These are phyloP conservation scores for Crithidia fasciculata DNA, from an alignment of 208 protist species.

Conservation along the genomic window DNA sequence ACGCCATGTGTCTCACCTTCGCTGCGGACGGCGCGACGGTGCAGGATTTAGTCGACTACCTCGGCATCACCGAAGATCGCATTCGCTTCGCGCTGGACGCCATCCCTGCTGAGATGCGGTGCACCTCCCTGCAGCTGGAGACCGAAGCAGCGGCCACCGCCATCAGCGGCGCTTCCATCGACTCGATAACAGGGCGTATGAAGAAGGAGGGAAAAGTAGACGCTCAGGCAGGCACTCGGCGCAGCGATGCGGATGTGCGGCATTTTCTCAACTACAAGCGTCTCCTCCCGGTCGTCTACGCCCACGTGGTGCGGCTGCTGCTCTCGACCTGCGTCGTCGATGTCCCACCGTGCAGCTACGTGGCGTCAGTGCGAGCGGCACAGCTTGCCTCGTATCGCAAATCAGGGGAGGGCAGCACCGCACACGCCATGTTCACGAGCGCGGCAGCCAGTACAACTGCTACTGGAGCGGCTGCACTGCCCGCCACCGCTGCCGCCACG, in stretches of 20 bases:
- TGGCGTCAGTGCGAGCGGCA: constrained; percentile 23
- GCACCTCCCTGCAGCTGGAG: constrained; percentile 62
- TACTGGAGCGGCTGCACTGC: no score
- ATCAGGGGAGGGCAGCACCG: constrained; percentile 8
- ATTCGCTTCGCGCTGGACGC: constrained; percentile 54
- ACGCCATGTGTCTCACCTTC: constrained; percentile 79
- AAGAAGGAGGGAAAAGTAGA: not conserved
- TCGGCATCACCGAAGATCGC: constrained; percentile 58
- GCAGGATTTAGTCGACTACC: constrained; percentile 68
- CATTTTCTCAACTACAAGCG: constrained; percentile 86
- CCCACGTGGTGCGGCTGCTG: constrained; percentile 74
- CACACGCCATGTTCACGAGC: constrained; percentile 20
- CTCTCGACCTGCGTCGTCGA: constrained; percentile 53
- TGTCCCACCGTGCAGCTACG: constrained; percentile 31
- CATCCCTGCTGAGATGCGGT: constrained; percentile 71
- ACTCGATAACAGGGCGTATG: not conserved
- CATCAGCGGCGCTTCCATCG: not conserved
- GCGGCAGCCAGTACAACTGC: not conserved
- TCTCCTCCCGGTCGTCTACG: constrained; percentile 72
- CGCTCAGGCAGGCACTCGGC: not conserved
- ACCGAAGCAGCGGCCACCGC: constrained; percentile 9
- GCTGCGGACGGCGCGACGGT: constrained; percentile 68
- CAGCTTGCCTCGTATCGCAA: constrained; percentile 20
- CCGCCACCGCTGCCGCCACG: not conserved
- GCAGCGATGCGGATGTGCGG: constrained; percentile 22